These are phyloP conservation scores for Paecilomyces dactylethromorphus DNA, from an alignment of 2,329 filamentous ascomycete species.

Conservation along the genomic window DNA sequence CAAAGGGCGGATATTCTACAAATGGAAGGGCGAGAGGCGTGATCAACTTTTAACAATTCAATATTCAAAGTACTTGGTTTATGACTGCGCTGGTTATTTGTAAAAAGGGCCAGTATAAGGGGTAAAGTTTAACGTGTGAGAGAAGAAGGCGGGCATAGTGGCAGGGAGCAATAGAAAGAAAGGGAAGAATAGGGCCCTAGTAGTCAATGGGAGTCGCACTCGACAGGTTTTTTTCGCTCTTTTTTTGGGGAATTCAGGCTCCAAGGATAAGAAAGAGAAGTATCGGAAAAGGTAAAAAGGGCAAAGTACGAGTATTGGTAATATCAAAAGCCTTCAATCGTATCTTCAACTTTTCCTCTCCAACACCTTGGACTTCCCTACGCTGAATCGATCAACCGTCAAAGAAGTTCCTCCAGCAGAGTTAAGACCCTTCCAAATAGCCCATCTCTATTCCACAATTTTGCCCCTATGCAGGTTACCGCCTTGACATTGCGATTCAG, in stretches of 20 bases:
- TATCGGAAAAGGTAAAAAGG: background rate
- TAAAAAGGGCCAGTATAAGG: conserved; percentile 9
- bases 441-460: conserved; percentile 34
- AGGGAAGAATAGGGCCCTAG: background rate
- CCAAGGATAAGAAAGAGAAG: background rate
- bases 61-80: conserved; percentile 1
- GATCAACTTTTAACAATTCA: background rate
- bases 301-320: background rate
- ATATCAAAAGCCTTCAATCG: background rate
- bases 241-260: background rate
- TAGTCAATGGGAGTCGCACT: conserved; percentile 9
- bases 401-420: conserved; percentile 11
- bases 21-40: background rate
- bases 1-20: no score
- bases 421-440: conserved; percentile 18
- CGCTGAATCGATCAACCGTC: conserved; percentile 11
- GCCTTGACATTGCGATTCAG: conserved; percentile 34
- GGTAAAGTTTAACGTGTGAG: background rate
- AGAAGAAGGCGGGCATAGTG: conserved; percentile 10
- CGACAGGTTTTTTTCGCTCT: background rate
- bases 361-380: conserved; percentile 4
- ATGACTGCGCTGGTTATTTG: background rate
- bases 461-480: conserved; percentile 34
- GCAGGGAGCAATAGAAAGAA: conserved; percentile 9
- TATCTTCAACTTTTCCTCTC: conserved; percentile 5